Evolutionary conservation across 2,329 filamentous ascomycete genomes (phyloP).

Genomic region (Pseudogymnoascus sp.): DNA sequence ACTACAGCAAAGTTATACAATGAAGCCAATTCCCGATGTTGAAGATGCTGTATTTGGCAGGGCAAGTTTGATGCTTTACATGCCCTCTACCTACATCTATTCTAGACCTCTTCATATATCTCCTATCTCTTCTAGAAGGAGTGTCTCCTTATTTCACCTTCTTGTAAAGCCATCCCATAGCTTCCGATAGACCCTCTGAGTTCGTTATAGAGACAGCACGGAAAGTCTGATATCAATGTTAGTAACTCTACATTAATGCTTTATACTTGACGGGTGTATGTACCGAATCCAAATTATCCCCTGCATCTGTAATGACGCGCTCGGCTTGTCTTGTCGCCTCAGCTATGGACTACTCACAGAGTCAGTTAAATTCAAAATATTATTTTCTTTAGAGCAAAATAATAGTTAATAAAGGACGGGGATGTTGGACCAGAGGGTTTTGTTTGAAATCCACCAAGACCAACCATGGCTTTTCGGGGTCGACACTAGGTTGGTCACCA

Average conservation of each 20-base stretch:
- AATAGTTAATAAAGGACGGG: background rate
- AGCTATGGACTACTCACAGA: background rate
- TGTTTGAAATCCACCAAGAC: background rate
- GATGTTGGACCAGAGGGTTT: background rate
- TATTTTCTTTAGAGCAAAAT: too few species aligned
- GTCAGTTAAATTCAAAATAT: background rate
- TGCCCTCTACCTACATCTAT: too few species aligned
- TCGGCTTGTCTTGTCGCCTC: background rate
- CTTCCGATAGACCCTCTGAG: background rate
- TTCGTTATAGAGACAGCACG: background rate
- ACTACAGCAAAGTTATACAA: background rate
- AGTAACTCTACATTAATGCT: background rate
- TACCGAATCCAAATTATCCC: background rate
- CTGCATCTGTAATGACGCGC: background rate
- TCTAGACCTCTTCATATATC: too few species aligned
- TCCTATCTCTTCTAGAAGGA: too few species aligned
- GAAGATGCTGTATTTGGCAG: too few species aligned
- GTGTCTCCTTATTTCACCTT: background rate
- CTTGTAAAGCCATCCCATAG: background rate
- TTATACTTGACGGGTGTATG: background rate
- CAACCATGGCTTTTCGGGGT: background rate
- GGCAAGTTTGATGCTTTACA: too few species aligned
- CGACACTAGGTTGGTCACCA: background rate
- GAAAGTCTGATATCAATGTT: background rate
- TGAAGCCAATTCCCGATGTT: too few species aligned